A percentile compares a stretch with the other conserved stretches of the same genome.
Conservation (phyloP, 1,284 basidiomycete genomes). For the Megacollybia platyphylla region DNA sequence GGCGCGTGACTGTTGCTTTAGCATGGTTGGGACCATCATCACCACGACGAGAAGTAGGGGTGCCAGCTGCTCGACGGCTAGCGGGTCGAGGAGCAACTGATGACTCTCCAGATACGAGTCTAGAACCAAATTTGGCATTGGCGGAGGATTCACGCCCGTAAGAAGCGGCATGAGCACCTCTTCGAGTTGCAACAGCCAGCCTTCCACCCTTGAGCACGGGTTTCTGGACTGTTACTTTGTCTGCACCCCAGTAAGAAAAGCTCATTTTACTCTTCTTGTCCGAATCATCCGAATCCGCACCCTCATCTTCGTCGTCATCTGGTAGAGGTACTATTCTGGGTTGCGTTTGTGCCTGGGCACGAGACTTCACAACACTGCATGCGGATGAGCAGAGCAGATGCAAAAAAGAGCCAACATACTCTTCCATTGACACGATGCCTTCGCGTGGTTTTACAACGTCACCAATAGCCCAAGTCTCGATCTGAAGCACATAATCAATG, state of each 20-base stretch:
- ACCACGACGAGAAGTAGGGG: slow-evolving; percentile 34
- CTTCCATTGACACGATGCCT: slow-evolving; percentile 74
- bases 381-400: slow-evolving; percentile 5
- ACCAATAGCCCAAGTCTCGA: slow-evolving; percentile 82
- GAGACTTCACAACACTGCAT: slow-evolving; percentile 55
- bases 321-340: slow-evolving; percentile 63
- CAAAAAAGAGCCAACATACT: slow-evolving; percentile 39
- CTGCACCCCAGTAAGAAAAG: slow-evolving; percentile 83
- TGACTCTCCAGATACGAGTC: slow-evolving; percentile 47
- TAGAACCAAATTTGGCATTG: slow-evolving; percentile 74
- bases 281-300: slow-evolving; percentile 65
- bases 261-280: slow-evolving; percentile 85
- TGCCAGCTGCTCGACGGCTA: slow-evolving; percentile 42
- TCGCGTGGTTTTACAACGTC: slow-evolving; percentile 58
- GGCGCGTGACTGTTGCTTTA: slow-evolving; percentile 55
- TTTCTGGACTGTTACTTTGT: slow-evolving; percentile 76
- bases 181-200: slow-evolving; percentile 22
- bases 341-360: slow-evolving; percentile 48
- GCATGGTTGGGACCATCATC: slow-evolving; percentile 52
- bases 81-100: slow-evolving; percentile 39
- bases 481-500: slow-evolving; percentile 26
- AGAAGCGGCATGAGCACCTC: slow-evolving; percentile 37
- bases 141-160: slow-evolving; percentile 72
- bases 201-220: slow-evolving; percentile 43
- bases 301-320: slow-evolving; percentile 49